Percentiles rank a stretch among this genome's conserved stretches.
phyloP scores from a whole-genome alignment of 768 basidiomycete genomes.

The Austroboletus eburneus region DNA sequence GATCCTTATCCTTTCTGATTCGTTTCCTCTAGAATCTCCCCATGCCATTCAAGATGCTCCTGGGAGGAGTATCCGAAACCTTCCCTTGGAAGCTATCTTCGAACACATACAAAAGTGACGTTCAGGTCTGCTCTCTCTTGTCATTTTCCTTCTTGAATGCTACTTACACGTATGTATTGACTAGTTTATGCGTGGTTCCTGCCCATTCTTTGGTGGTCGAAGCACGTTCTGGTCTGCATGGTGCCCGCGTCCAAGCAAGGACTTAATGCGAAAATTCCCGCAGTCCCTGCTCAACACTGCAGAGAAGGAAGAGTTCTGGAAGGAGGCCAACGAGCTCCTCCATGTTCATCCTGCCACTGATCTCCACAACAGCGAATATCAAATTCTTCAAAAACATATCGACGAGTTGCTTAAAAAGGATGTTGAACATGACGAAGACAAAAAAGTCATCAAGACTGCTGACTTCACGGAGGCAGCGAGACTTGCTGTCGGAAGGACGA shows the following conservation, averaged over 20 bases:
- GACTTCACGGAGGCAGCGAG: background rate
- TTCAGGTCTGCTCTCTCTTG: constrained; percentile 1
- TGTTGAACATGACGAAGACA: no score
- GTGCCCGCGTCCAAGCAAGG: constrained; percentile 10
- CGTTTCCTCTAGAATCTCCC: constrained; percentile 1
- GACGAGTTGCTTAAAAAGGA: background rate
- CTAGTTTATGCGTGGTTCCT: constrained; percentile 12
- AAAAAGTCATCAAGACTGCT: background rate
- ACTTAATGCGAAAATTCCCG: constrained; percentile 14
- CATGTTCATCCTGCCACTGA: background rate
- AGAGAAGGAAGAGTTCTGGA: constrained; percentile 1
- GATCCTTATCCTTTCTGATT: background rate
- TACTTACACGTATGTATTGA: background rate
- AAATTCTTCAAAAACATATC: constrained; percentile 3
- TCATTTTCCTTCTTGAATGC: background rate
- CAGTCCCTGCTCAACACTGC: constrained; percentile 3
- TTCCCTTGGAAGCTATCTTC: constrained; percentile 7
- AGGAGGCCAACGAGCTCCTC: background rate
- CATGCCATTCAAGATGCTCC: constrained; percentile 5
- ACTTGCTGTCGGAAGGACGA: constrained; percentile 14
- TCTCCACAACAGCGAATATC: constrained; percentile 3
- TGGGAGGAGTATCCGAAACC: constrained; percentile 1
- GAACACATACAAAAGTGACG: constrained; percentile 1
- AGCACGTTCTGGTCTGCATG: constrained; percentile 16
- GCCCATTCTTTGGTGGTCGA: constrained; percentile 17